phyloP scores from a whole-genome alignment of 1,284 basidiomycete genomes.

The Fomitopsis palustris region DNA sequence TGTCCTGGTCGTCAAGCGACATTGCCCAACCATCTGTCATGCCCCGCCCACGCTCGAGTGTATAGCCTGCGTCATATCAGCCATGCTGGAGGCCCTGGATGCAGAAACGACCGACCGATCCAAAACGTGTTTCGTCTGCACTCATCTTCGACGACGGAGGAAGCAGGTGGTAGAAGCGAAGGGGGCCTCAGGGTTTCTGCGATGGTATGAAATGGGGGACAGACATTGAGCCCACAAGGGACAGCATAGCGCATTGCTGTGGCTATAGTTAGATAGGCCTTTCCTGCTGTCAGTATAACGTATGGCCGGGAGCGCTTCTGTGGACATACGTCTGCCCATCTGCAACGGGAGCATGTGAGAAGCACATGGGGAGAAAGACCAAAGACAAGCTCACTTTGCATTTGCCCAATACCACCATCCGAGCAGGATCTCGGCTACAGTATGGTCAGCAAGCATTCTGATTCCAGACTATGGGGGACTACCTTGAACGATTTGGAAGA shows the following conservation, averaged over 20 bases:
- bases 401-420: constrained; percentile 73
- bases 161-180: constrained; percentile 55
- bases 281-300: background rate
- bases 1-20: constrained; percentile 66
- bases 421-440: constrained; percentile 55
- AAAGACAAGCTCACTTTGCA: constrained; percentile 46
- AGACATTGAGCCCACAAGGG: constrained; percentile 66
- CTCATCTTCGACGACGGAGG: constrained; percentile 65
- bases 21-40: constrained; percentile 69
- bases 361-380: background rate
- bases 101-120: constrained; percentile 28
- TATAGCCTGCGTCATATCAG: constrained; percentile 41
- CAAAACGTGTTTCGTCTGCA: constrained; percentile 69
- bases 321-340: constrained; percentile 66
- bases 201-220: constrained; percentile 64
- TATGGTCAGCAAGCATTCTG: background rate
- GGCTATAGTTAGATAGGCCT: constrained; percentile 60
- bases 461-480: constrained; percentile 4
- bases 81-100: background rate
- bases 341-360: constrained; percentile 20
- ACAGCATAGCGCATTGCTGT: constrained; percentile 56
- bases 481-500: constrained; percentile 67
- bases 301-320: background rate
- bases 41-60: constrained; percentile 62
- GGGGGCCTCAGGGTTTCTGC: constrained; percentile 48